Evolutionary conservation across 2,329 filamentous ascomycete genomes (phyloP), one percentile per base, ranked within the genome.

Genomic region (Plenodomus biglobosus): DNA sequence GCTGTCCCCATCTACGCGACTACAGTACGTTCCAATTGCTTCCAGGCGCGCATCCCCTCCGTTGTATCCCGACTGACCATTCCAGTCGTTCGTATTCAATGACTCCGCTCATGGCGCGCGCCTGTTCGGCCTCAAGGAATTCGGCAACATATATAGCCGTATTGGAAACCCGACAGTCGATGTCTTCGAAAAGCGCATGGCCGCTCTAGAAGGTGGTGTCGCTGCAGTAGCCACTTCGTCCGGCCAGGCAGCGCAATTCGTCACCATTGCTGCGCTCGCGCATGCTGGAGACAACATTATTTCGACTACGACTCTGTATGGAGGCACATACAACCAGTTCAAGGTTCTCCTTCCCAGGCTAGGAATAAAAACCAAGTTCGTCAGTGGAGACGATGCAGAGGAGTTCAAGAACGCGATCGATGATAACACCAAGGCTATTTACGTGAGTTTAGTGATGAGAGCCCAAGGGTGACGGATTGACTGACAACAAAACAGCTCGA

Each of bases 1-100:
- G 94, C 92, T 39, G 91, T 96, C 8, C 94, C 94, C 44, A 97
- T 99, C 70, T 97, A 97, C 71, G 91, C 92, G 13, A 92, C 92
- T 4, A 92, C 87, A n/a, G 85, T 83, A 70, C 40, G 75, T 57
- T 42, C 7, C n/a, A 18, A 10, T 5, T 17, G 18, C 17, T 30
- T 4, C 34, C 20, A 37, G 3, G 27, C 8, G 13, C 27, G 15
- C 11, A 32, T 32, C 6, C 27, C 17, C 10, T 20, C 20, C 8
- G 37, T n/a, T n/a, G n/a, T n/a, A n/a, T n/a, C n/a, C n/a, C 22
- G 40, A 17, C 54, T 69, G 24, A 68, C 27, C 1, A 8, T 6
- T 5, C 3, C 18, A 91, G 87, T 96, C 90, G 66, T 99, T 80
- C 75, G 85, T 84, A 44, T 99, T 99, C 83, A 87, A 97, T 83